Conservation (phyloP, 768 basidiomycete species). For the Coprinopsis marcescibilis region DNA sequence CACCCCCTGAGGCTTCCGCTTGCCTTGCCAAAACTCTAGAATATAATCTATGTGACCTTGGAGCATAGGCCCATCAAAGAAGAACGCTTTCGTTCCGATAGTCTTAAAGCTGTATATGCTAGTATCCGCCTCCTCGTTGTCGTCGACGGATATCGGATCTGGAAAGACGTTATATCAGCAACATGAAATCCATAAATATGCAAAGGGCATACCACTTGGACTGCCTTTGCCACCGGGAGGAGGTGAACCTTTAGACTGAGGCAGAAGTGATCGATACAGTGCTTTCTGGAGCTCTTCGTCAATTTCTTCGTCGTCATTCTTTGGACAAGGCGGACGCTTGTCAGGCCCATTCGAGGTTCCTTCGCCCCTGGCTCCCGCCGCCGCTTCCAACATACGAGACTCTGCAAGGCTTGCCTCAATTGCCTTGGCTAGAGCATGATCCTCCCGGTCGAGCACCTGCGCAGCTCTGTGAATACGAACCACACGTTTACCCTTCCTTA, state of each 20-base stretch:
- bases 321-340: background rate
- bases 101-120: slow-evolving; percentile 32
- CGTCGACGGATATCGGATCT: no score
- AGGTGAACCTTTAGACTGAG: background rate
- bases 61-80: slow-evolving; percentile 47
- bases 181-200: no score
- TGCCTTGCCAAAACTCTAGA: slow-evolving; percentile 73
- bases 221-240: background rate
- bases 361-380: background rate
- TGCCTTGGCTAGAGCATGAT: slow-evolving; percentile 14
- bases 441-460: slow-evolving; percentile 1
- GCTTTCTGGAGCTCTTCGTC: slow-evolving; percentile 6
- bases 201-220: no score
- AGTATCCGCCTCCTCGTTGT: slow-evolving; percentile 10
- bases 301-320: background rate
- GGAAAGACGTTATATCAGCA: no score
- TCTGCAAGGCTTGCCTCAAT: slow-evolving; percentile 17
- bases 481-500: slow-evolving; percentile 14
- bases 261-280: slow-evolving; percentile 1
- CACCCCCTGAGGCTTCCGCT: slow-evolving; percentile 67
- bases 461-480: background rate
- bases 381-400: background rate
- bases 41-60: slow-evolving; percentile 47
- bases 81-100: slow-evolving; percentile 62
- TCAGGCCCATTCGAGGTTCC: no score